Evolutionary conservation across 306 rosid genomes (phyloP), one percentile per base, ranked within the genome.

Genomic region (Macrotyloma uniflorum): DNA sequence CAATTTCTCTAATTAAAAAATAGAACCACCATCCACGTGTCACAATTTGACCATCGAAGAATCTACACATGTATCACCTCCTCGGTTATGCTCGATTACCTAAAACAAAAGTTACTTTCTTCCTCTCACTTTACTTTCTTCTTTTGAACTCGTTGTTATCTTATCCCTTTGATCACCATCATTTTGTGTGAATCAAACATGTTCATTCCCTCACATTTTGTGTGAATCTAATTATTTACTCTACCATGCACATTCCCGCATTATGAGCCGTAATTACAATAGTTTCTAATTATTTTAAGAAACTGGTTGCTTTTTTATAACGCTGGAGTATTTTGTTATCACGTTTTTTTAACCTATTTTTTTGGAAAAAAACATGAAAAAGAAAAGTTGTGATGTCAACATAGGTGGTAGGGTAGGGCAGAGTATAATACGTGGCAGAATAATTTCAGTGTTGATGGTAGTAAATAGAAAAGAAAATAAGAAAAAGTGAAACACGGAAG

Each of bases 61-160:
- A 62, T 79, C 75, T 20, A 74, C 80, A 30, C 67, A 15, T 47
- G 77, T 58, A 67, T 40, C 81, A 28, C 62, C 59, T 28, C 30
- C 75, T 40, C 0, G 46, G 43, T 0, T 58, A n/a, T 30, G 47
- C 69, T 18, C 0, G 4, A 24, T 67, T 67, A 42, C 36, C 62
- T 7, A 65, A 20, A 49, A 53, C 28, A 20, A 19, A 75, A 28
- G 50, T 30, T 30, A 35, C 80, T 15, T 63, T 63, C 49, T 10
- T 36, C n/a, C 8, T 55, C 8, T 38, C 18, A 14, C 8, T 51
- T 24, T 74, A 23, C 0, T 26, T 58, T 58, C 15, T 45, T 61
- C 23, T 45, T 12, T 13, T 26, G 2, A 8, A 15, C 28, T 63
- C 73, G 3, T 64, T 36, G 14, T 76, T 46, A 75, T 75, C 50